Evolutionary conservation across 2,329 filamentous ascomycete genomes (phyloP).

Genomic region (Scedosporium minutisporum): DNA sequence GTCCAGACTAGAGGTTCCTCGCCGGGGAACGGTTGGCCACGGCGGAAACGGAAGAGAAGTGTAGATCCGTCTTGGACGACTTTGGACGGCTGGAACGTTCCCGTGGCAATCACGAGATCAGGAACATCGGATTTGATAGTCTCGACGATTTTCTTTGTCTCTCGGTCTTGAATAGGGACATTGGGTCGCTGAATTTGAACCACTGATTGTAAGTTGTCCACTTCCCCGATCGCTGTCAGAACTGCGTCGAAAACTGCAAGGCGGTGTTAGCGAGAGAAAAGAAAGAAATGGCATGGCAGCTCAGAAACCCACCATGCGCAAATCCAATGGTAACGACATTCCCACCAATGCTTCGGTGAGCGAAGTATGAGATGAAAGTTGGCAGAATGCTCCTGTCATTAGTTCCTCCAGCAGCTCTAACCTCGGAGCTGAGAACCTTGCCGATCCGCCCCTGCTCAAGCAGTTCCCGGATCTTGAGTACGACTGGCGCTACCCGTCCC

Average conservation of each 20-base stretch:
- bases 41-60: conserved; percentile 33
- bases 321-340: conserved; percentile 32
- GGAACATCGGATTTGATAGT: conserved; percentile 30
- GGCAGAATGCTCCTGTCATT: conserved; percentile 21
- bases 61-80: conserved; percentile 24
- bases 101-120: conserved; percentile 28
- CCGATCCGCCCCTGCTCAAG: conserved; percentile 37
- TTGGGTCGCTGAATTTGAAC: conserved; percentile 29
- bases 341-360: conserved; percentile 35
- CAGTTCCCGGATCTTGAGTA: conserved; percentile 28
- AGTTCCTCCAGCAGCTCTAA: conserved; percentile 27
- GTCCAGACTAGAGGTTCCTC: conserved; percentile 37
- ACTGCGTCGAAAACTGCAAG: neutral
- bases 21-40: conserved; percentile 37
- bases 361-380: conserved; percentile 34
- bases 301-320: conserved; percentile 32
- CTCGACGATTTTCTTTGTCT: conserved; percentile 20
- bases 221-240: neutral
- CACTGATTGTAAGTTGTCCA: neutral
- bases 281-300: conserved; percentile 13
- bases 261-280: neutral
- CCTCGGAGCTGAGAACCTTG: conserved; percentile 40
- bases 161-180: conserved; percentile 22
- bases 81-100: conserved; percentile 21
- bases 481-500: conserved; percentile 31